Evolutionary conservation across 2,329 filamentous ascomycete species (phyloP).

Genomic region (Fusarium metavorans): DNA sequence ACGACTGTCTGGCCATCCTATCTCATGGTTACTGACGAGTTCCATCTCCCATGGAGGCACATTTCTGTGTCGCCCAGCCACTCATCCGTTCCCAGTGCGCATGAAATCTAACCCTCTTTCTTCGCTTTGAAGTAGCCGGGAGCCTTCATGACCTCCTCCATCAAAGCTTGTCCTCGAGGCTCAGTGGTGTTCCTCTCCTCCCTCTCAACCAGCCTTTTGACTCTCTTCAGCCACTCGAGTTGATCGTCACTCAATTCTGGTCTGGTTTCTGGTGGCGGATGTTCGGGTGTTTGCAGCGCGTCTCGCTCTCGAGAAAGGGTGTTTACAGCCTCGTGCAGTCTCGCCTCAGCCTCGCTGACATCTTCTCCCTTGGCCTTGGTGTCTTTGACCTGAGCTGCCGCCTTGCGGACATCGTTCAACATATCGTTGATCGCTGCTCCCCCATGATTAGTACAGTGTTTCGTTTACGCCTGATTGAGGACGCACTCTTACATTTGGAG

Average conservation of each 20-base stretch:
- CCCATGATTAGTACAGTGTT: neutral
- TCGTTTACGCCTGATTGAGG: neutral
- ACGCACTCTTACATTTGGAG: neutral
- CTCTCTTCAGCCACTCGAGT: neutral
- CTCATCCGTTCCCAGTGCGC: neutral
- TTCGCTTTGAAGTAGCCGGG: neutral
- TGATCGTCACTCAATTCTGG: neutral
- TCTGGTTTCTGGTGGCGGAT: neutral
- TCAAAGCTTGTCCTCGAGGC: neutral
- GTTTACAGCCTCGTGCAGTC: neutral
- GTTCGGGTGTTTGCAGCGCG: neutral
- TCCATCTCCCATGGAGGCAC: neutral
- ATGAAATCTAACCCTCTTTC: neutral
- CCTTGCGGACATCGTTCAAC: neutral
- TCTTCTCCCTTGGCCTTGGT: neutral
- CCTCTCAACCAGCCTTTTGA: neutral
- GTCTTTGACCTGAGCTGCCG: neutral
- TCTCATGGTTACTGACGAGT: neutral
- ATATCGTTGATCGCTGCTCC: neutral
- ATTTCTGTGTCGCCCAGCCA: neutral
- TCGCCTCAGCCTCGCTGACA: neutral
- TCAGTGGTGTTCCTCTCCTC: neutral
- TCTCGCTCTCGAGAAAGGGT: neutral
- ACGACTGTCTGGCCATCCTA: neutral
- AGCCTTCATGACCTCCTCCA: neutral